Base-by-base conservation (phyloP, 371 early-diverging fungal species). In the Mycotypha africana region DNA sequence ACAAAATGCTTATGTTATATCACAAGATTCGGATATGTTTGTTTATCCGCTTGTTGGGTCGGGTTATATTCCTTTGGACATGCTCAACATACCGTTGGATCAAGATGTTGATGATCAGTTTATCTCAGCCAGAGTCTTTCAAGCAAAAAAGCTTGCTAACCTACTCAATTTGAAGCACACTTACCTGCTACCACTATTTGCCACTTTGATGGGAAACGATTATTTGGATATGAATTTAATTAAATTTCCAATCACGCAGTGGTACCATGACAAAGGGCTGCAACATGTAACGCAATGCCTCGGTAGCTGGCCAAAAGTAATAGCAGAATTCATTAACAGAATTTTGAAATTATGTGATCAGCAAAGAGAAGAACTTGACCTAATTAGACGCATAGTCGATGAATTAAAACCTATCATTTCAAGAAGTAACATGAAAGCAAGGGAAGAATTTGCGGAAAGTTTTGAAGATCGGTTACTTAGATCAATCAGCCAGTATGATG, bases 21-120 rank as follows among this genome's bases (percentile, higher is more conserved):
- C 78, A 54, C 70, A 72, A 47, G 81, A 81, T 42, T 78, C 81
- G 9, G 81, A 81, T 38, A 77, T 78, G 62, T 67, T 70, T 41
- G 70, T 77, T 4, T 75, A 69, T 51, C 73, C 77, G n/a, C 49
- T 58, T 0, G 60, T 66, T 17, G 67, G 67, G 8, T 65, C 67
- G 46, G 79, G 78, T 0, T 81, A 81, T 44, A 75, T 81, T 10
- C 76, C 77, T 6, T 60, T 81, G 19, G 75, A 74, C 20, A 51
- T 51, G 2, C 51, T 78, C 15, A 52, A 39, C 8, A 59, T 76
- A 39, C 56, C 59, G 0, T 36, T 36, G 0, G 48, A 57, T n/a
- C 36, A 51, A 1, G 17, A 45, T 19, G 37, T 51, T 12, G 37
- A 44, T n/a, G 12, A 14, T 5, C 35, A 21, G 26, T 47, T 16